Base-by-base conservation (phyloP, 2,329 filamentous ascomycete genomes). In the Apiospora arundinis region DNA sequence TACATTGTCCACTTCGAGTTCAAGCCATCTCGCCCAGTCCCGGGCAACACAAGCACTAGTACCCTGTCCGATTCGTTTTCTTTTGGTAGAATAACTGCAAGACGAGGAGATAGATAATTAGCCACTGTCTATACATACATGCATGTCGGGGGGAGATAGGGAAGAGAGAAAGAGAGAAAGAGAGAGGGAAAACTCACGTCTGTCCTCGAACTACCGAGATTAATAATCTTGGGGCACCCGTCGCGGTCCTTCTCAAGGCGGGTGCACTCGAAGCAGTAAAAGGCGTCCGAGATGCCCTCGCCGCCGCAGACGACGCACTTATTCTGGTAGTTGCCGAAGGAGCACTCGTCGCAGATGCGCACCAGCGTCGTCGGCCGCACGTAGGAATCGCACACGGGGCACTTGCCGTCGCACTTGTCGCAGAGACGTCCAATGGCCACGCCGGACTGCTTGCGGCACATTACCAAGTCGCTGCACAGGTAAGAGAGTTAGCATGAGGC, bases 381-480 rank as follows among this genome's bases (percentile, higher is more conserved):
- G 89, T 99, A 99, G 73, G 94, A 97, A 83, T 99, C 96, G 90
- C 96, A 99, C 73, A 99, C 95, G 75, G 96, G 96, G 80, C 96
- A 99, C 87, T 99, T 99, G 83, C 96, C 96, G 86, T 99, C 96
- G 88, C 96, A 99, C 86, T 99, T 99, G 87, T 99, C 96, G 89
- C 96, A 99, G 81, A 99, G 93, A 71, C 96, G 95, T 81, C 96
- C 96, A 89, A 99, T 97, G 79, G 95, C 93, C 82, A 98, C 98
- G 85, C 96, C 96, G 73, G 95, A 88, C 83, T 97, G 95, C 87
- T 99, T 99, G 86, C 95, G 95, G 90, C 96, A 99, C 95, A 98
- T 98, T 78, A 99, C 96, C 77, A 99, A 92, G 87, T 99, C 96
- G 83, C 63, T 70, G 42, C 11, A 45, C 25, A 16, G 42, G 52